Conservation (phyloP, 2,329 filamentous ascomycete genomes). For the Epicoccum nigrum region DNA sequence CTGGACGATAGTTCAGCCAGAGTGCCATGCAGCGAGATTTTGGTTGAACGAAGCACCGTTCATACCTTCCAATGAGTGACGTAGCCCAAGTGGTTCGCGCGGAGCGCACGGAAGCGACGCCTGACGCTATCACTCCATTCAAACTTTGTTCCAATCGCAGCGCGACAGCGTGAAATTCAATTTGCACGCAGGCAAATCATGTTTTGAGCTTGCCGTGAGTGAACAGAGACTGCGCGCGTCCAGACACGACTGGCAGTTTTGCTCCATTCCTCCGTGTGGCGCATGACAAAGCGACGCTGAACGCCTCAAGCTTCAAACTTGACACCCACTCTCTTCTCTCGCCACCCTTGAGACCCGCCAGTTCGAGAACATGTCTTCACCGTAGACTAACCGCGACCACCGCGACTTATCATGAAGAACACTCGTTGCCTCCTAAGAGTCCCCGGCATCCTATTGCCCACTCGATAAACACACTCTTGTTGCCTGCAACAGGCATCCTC, state of each 20-base stretch:
- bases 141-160: neutral
- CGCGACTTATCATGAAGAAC: constrained; percentile 25
- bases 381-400: neutral
- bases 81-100: constrained; percentile 13
- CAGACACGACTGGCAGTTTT: constrained; percentile 1
- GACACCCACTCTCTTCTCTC: constrained; percentile 5
- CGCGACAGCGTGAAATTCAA: neutral
- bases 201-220: neutral
- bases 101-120: constrained; percentile 16
- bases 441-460: neutral
- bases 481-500: neutral
- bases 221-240: neutral
- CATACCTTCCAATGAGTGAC: constrained; percentile 28
- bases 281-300: constrained; percentile 22
- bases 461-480: constrained; percentile 2
- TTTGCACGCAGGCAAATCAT: neutral
- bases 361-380: constrained; percentile 23
- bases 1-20: constrained; percentile 16
- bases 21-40: constrained; percentile 22
- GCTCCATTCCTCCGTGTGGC: constrained; percentile 16
- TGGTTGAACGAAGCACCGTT: constrained; percentile 31
- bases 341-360: constrained; percentile 34
- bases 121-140: constrained; percentile 6
- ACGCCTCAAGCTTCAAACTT: constrained; percentile 14
- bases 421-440: neutral